Conservation (phyloP, 2,329 filamentous ascomycete species). For the Fusarium concolor region DNA sequence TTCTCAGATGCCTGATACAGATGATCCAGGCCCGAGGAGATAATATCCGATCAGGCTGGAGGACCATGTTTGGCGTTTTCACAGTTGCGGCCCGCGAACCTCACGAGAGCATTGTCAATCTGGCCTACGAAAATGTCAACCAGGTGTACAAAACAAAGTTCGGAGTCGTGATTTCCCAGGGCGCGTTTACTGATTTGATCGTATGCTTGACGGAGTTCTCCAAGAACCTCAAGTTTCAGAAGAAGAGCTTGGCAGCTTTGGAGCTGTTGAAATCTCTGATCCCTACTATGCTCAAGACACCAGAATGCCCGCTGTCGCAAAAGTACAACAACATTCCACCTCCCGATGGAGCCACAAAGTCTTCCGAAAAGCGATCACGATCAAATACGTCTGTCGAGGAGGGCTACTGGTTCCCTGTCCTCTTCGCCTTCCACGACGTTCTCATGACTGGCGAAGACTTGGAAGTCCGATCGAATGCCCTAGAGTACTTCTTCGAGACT, state of each 20-base stretch:
- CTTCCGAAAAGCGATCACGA: slow-evolving; percentile 65
- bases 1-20: slow-evolving; percentile 93
- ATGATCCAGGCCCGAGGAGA: slow-evolving; percentile 98
- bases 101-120: slow-evolving; percentile 94
- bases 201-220: slow-evolving; percentile 98
- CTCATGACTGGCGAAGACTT: slow-evolving; percentile 99
- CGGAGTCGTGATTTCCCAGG: slow-evolving; percentile 94
- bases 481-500: slow-evolving; percentile 97
- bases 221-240: slow-evolving; percentile 98
- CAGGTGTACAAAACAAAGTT: slow-evolving; percentile 97
- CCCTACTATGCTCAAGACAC: slow-evolving; percentile 93
- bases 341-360: slow-evolving; percentile 58
- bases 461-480: slow-evolving; percentile 88
- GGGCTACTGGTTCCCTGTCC: slow-evolving; percentile 97
- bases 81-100: slow-evolving; percentile 94
- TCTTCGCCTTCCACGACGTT: slow-evolving; percentile 98
- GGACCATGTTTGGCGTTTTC: slow-evolving; percentile 99
- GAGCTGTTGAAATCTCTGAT: slow-evolving; percentile 95
- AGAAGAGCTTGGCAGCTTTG: slow-evolving; percentile 96
- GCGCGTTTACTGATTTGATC: slow-evolving; percentile 94
- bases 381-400: slow-evolving; percentile 91
- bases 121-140: slow-evolving; percentile 96
- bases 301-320: slow-evolving; percentile 90
- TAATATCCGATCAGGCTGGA: slow-evolving; percentile 97
- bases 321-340: slow-evolving; percentile 58